Evolutionary conservation across 2,329 filamentous ascomycete species (phyloP).

Genomic region (Alternaria sp.): DNA sequence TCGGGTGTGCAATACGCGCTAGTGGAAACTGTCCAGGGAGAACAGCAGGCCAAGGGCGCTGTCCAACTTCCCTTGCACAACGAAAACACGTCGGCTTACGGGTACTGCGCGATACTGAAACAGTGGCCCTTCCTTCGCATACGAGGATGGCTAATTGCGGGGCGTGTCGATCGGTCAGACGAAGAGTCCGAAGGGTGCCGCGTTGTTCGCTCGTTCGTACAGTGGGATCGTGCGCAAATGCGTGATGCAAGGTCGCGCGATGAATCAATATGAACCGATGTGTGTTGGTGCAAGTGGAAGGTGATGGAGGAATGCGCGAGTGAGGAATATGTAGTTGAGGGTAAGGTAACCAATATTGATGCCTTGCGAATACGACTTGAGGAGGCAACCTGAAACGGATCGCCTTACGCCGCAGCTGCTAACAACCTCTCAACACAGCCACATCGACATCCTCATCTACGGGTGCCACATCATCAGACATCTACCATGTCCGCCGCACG

Average conservation of each 20-base stretch:
- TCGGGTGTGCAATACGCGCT: neutral
- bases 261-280: neutral
- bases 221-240: neutral
- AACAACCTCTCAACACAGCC: constrained; percentile 17
- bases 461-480: neutral
- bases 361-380: constrained; percentile 17
- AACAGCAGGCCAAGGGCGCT: constrained; percentile 2
- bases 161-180: neutral
- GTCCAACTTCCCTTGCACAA: neutral
- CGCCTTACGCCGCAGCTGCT: constrained; percentile 9
- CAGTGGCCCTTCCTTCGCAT: constrained; percentile 1
- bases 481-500: neutral
- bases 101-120: neutral
- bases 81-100: neutral
- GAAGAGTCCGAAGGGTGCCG: neutral
- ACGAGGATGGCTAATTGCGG: neutral
- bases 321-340: constrained; percentile 1
- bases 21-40: constrained; percentile 2
- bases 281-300: neutral
- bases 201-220: neutral
- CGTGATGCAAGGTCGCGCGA: neutral
- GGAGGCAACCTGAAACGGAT: constrained; percentile 20
- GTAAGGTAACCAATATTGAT: constrained; percentile 19
- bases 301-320: neutral
- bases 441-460: neutral